These are phyloP conservation scores for Hirschfeldia incana DNA, from an alignment of 345 rosid species.

Conservation along the genomic window DNA sequence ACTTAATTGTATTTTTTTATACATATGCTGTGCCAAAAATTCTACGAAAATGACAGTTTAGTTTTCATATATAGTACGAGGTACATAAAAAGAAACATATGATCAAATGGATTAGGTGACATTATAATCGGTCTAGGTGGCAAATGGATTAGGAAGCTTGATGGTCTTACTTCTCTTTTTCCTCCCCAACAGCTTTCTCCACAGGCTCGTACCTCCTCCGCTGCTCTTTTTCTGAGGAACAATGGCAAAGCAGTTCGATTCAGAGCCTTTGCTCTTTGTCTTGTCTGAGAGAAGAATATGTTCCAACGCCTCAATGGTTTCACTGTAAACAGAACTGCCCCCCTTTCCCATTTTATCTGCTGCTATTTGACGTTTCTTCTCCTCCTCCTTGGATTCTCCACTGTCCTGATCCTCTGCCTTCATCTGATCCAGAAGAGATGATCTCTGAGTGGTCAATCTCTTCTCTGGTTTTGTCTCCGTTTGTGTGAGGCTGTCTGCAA, in stretches of 20 bases:
- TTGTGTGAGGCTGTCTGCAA: slow-evolving; percentile 52
- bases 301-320: slow-evolving; percentile 46
- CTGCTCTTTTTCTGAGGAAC: slow-evolving; percentile 58
- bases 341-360: slow-evolving; percentile 33
- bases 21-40: slow-evolving; percentile 18
- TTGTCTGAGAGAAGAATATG: slow-evolving; percentile 41
- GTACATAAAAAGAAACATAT: not conserved
- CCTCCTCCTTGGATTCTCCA: slow-evolving; percentile 14
- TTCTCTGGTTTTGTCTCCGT: slow-evolving; percentile 42
- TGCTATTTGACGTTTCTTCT: slow-evolving; percentile 19
- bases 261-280: slow-evolving; percentile 35
- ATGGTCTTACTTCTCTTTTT: slow-evolving; percentile 53
- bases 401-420: slow-evolving; percentile 64
- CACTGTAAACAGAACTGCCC: slow-evolving; percentile 36
- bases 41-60: slow-evolving; percentile 14
- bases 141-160: slow-evolving; percentile 45
- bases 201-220: slow-evolving; percentile 47
- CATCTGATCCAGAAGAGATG: slow-evolving; percentile 86
- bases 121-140: slow-evolving; percentile 11
- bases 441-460: slow-evolving; percentile 51
- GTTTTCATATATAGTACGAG: slow-evolving; percentile 14
- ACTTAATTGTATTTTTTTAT: slow-evolving; percentile 18
- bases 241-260: slow-evolving; percentile 49
- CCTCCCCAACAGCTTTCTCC: slow-evolving; percentile 71
- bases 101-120: slow-evolving; percentile 15